Conservation (phyloP, 495 filamentous ascomycete species). For the Aspergillus nidulans region DNA sequence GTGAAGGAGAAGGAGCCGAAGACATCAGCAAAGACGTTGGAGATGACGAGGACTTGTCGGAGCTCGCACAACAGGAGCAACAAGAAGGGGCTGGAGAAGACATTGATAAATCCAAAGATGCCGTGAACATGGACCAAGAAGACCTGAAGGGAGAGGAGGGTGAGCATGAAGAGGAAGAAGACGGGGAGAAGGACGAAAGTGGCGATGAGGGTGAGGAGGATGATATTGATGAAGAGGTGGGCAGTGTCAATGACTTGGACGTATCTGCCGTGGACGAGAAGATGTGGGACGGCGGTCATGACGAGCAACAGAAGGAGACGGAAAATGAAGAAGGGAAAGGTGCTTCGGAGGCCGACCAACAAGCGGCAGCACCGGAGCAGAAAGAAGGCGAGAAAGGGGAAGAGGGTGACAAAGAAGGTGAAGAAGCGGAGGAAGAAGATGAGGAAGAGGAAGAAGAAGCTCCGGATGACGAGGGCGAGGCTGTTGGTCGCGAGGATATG, state of each 20-base stretch:
- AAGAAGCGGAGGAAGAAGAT: slow-evolving; percentile 50
- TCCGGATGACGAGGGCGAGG: slow-evolving; percentile 58
- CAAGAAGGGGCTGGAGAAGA: slow-evolving; percentile 59
- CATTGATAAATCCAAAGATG: slow-evolving; percentile 67
- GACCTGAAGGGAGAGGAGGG: slow-evolving; percentile 56
- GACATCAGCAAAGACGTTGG: slow-evolving; percentile 97
- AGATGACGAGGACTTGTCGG: slow-evolving; percentile 87
- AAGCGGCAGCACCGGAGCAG: slow-evolving; percentile 56
- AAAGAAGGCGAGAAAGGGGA: slow-evolving; percentile 44
- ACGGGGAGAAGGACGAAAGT: slow-evolving; percentile 61
- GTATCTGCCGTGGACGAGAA: slow-evolving; percentile 91
- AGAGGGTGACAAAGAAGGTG: slow-evolving; percentile 42
- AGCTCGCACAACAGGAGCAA: slow-evolving; percentile 77
- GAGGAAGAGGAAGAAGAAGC: slow-evolving; percentile 54
- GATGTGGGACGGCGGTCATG: slow-evolving; percentile 85
- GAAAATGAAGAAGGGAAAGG: slow-evolving; percentile 68
- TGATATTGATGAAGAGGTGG: slow-evolving; percentile 81
- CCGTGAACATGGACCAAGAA: slow-evolving; percentile 91
- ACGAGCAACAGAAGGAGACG: slow-evolving; percentile 77
- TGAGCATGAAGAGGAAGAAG: slow-evolving; percentile 60
- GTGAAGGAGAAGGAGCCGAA: slow-evolving; percentile 88
- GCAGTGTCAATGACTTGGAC: slow-evolving; percentile 84
- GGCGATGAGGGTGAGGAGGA: slow-evolving; percentile 53
- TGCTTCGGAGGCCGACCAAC: slow-evolving; percentile 58
- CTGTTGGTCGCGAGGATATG: slow-evolving; percentile 54